These are phyloP conservation scores for Nakaseomyces sp. DNA, from an alignment of 1,139 yeast species.

Conservation along the genomic window DNA sequence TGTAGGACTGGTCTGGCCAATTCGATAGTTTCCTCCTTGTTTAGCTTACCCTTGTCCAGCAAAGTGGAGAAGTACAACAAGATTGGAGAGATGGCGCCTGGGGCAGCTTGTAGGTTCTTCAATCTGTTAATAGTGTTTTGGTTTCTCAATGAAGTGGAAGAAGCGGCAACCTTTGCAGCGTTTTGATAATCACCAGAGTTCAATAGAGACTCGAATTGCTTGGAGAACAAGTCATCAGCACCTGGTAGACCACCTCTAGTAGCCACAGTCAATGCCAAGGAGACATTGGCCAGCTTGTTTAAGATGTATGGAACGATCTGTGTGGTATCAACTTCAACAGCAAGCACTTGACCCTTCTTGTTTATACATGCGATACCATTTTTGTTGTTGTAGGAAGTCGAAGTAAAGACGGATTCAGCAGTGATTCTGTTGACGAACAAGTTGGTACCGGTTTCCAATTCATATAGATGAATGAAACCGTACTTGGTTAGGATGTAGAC, in stretches of 20 bases:
- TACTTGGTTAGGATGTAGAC: conserved; percentile 85
- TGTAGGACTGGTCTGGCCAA: conserved; percentile 92
- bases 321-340: conserved; percentile 80
- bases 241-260: conserved; percentile 96
- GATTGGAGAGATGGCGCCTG: conserved; percentile 92
- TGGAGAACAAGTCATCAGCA: conserved; percentile 83
- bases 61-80: conserved; percentile 87
- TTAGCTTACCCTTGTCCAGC: conserved; percentile 86
- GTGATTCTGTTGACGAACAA: conserved; percentile 95
- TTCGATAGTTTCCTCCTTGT: conserved; percentile 90
- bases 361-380: conserved; percentile 90
- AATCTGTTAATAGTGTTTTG: conserved; percentile 90
- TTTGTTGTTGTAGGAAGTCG: conserved; percentile 61
- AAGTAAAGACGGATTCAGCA: conserved; percentile 92
- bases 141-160: conserved; percentile 88
- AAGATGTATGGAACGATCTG: conserved; percentile 85
- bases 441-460: conserved; percentile 84
- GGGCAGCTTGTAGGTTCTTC: conserved; percentile 87
- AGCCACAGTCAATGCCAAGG: conserved; percentile 80
- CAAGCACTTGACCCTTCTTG: conserved; percentile 89
- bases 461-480: conserved; percentile 94
- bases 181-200: conserved; percentile 79
- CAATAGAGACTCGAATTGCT: conserved; percentile 82
- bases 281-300: conserved; percentile 76
- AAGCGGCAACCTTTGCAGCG: conserved; percentile 96